phyloP scores from a whole-genome alignment of 2,329 filamentous ascomycete genomes.

The Chaetoscypha palmicola region DNA sequence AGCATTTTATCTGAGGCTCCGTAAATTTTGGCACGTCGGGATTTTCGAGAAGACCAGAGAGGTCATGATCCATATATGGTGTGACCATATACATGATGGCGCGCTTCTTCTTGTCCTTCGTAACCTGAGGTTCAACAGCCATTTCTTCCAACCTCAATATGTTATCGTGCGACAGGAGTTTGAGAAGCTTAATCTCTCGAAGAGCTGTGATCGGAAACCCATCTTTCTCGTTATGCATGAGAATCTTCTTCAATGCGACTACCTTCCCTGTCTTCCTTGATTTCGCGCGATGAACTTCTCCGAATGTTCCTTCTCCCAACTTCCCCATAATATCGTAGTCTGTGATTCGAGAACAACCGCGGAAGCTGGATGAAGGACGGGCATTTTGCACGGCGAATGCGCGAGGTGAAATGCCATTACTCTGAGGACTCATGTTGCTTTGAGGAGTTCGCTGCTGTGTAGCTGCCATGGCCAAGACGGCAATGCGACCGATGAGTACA shows the following conservation, averaged over 20 bases:
- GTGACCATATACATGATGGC: slow-evolving; percentile 98
- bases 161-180: slow-evolving; percentile 87
- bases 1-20: slow-evolving; percentile 93
- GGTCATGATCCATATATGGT: slow-evolving; percentile 97
- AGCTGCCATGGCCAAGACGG: slow-evolving; percentile 17
- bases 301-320: slow-evolving; percentile 92
- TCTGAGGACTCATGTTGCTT: slow-evolving; percentile 1
- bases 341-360: slow-evolving; percentile 74
- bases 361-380: slow-evolving; percentile 56
- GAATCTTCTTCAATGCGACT: slow-evolving; percentile 93
- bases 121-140: slow-evolving; percentile 71
- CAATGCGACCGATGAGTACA: too few species aligned
- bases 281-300: slow-evolving; percentile 89
- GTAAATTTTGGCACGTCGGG: slow-evolving; percentile 73
- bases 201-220: slow-evolving; percentile 98
- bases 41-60: slow-evolving; percentile 95
- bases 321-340: slow-evolving; percentile 77
- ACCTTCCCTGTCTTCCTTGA: slow-evolving; percentile 67
- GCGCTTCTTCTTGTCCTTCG: slow-evolving; percentile 66
- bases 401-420: slow-evolving; percentile 40
- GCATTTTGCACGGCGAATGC: slow-evolving; percentile 45
- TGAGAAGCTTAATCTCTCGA: slow-evolving; percentile 94
- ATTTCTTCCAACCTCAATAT: slow-evolving; percentile 87
- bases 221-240: slow-evolving; percentile 99
- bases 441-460: too few species aligned